Base-by-base conservation (phyloP, 2,329 filamentous ascomycete species). In the Colletotrichum neosansevieriae region DNA sequence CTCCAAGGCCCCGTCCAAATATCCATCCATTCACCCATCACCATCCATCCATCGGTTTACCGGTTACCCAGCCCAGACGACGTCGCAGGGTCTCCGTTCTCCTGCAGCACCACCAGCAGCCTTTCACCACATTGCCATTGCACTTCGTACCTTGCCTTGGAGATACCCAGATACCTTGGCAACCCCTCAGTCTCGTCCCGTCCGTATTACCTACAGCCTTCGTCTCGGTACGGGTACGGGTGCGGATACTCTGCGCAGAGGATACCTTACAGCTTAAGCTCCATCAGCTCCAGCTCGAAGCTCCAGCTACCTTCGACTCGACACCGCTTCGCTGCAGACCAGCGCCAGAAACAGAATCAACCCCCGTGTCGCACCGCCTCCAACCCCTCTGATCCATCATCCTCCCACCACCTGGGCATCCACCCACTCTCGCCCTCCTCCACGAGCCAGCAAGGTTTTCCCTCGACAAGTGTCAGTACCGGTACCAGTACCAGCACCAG, bases 51-150 rank as follows among this genome's bases (percentile, higher is more conserved):
- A 49, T 49, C 40, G 54, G 36, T 58, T 34, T 40, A 45, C 17
- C 36, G 45, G 21, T 44, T 42, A 49, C 42, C 57, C 38, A 13
- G 29, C 29, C 29, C 7, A 29, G 24, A 38, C 34, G 34, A 45
- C 51, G 59, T 63, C 34, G 36, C 51, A 67, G 59, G 32, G 51
- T 63, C 64, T 63, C 64, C 62, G 15, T 69, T 49, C 29, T 53
- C 56, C 24, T 53, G 56, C 61, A 69, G 54, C 56, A 51, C n/a
- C 36, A 51, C 19, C 24, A 54, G 38, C 50, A 45, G 40, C 50
- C 29, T 29, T 29, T 29, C 29, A 29, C 29, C 29, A 29, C 40
- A 24, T 34, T 36, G n/a, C 19, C 13, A 12, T 47, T 21, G 17
- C 15, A 19, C 32, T 50, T 53, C 49, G 24, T 58, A 32, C 63